Percentiles rank a stretch among this genome's conserved stretches.
These are phyloP conservation scores for Diaporthe vexans DNA, from an alignment of 2,329 filamentous ascomycete species.

Conservation along the genomic window DNA sequence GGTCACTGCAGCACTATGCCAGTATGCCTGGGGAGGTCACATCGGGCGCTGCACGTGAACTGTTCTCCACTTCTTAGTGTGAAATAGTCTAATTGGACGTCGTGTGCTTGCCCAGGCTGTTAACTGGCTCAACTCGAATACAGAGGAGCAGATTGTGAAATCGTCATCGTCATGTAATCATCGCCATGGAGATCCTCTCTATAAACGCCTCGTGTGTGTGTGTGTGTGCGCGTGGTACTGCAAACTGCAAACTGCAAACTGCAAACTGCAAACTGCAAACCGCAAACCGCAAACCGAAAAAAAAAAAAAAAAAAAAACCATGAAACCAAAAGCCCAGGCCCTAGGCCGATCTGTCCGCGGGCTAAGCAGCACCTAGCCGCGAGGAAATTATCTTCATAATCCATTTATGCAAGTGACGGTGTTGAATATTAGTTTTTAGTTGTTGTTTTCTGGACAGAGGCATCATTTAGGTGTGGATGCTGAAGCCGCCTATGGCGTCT, in stretches of 20 bases:
- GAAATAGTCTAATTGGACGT: conserved; percentile 19
- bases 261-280: too few relatives aligned
- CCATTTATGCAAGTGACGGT: conserved; percentile 28
- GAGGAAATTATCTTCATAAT: conserved; percentile 17
- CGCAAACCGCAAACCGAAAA: too few relatives aligned
- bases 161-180: not conserved
- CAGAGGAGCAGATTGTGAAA: not conserved
- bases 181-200: conserved; percentile 15
- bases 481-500: not conserved
- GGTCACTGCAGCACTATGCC: not conserved
- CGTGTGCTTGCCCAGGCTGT: conserved; percentile 24
- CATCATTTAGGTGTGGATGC: not conserved
- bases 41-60: conserved; percentile 6
- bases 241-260: not conserved
- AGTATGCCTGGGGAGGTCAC: not conserved
- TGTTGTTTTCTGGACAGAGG: not conserved
- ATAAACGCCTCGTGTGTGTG: conserved; percentile 19
- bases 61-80: not conserved
- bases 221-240: not conserved
- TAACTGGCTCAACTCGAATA: not conserved
- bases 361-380: conserved; percentile 1
- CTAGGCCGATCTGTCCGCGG: not conserved
- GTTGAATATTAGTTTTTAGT: conserved; percentile 28
- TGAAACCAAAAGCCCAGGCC: conserved; percentile 25
- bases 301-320: too few relatives aligned